These are phyloP conservation scores for Yarrowia yakushimensis DNA, from an alignment of 805 yeast species.

Conservation along the genomic window DNA sequence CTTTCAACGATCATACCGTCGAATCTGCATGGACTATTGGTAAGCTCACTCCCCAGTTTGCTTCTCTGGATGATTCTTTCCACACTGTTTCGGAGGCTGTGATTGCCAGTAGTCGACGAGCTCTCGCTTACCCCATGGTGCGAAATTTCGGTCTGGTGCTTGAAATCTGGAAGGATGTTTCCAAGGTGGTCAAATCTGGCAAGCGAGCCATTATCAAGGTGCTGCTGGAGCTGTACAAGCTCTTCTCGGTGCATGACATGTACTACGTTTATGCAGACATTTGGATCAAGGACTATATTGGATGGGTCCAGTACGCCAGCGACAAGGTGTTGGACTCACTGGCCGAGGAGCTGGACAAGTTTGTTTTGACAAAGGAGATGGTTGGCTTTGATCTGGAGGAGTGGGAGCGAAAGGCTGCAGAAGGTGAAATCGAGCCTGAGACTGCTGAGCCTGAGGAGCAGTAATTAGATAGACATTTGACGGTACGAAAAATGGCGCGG, in stretches of 20 bases:
- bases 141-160: constrained; percentile 59
- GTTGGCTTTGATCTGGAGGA: constrained; percentile 32
- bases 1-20: constrained; percentile 63
- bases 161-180: constrained; percentile 74
- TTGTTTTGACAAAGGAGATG: constrained; percentile 30
- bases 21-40: constrained; percentile 97
- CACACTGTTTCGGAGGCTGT: constrained; percentile 51
- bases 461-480: no score
- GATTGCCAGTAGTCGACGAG: constrained; percentile 63
- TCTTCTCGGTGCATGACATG: constrained; percentile 65
- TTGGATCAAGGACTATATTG: constrained; percentile 69
- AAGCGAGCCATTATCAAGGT: constrained; percentile 59
- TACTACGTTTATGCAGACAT: constrained; percentile 81
- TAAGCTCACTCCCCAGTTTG: constrained; percentile 71
- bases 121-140: constrained; percentile 76
- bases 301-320: constrained; percentile 63
- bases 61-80: constrained; percentile 57
- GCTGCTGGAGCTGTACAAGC: constrained; percentile 59
- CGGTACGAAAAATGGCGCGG: no score
- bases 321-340: constrained; percentile 58
- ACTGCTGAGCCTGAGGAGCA: neutral
- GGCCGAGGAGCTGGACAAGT: constrained; percentile 57
- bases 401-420: constrained; percentile 30
- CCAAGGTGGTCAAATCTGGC: constrained; percentile 62
- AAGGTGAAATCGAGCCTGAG: neutral